phyloP scores from a whole-genome alignment of 2,329 filamentous ascomycete species.

The Monilinia laxa region DNA sequence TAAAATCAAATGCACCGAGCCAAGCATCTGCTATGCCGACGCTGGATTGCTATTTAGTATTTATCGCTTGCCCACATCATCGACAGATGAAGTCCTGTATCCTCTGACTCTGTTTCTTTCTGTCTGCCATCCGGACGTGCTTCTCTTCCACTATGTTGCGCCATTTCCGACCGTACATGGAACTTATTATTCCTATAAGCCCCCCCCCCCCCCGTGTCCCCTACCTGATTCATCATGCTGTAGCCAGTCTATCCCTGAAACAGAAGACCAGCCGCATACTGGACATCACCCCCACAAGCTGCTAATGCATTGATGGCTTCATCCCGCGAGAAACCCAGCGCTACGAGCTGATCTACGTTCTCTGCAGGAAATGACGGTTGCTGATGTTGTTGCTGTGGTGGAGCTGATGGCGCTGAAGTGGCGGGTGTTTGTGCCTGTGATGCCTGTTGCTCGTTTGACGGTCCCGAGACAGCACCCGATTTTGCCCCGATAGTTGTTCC shows the following conservation, averaged over 20 bases:
- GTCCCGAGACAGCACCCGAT: slow-evolving; percentile 69
- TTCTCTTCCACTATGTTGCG: slow-evolving; percentile 7
- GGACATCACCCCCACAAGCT: slow-evolving; percentile 80
- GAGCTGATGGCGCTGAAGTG: slow-evolving; percentile 24
- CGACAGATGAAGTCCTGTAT: neutral
- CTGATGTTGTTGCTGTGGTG: slow-evolving; percentile 28
- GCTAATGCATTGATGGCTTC: slow-evolving; percentile 79
- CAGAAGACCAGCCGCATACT: slow-evolving; percentile 81
- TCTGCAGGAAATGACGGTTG: slow-evolving; percentile 49
- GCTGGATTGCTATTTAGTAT: slow-evolving; percentile 1
- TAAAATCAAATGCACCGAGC: neutral
- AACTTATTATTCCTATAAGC: slow-evolving; percentile 1
- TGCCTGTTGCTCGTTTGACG: slow-evolving; percentile 37
- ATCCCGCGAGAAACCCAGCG: slow-evolving; percentile 73
- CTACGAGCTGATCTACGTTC: slow-evolving; percentile 71
- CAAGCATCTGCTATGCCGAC: slow-evolving; percentile 12
- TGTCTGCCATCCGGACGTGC: slow-evolving; percentile 6
- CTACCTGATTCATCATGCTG: neutral
- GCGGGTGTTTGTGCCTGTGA: slow-evolving; percentile 10
- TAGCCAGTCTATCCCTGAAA: slow-evolving; percentile 49
- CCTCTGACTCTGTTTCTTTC: neutral
- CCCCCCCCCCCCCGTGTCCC: neutral
- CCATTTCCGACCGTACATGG: neutral
- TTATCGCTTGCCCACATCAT: neutral
- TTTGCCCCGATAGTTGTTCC: slow-evolving; percentile 86